A percentile compares a stretch with the other conserved stretches of the same genome.
These are phyloP conservation scores for Hemileia vastatrix DNA, from an alignment of 1,284 basidiomycete species.

Conservation along the genomic window DNA sequence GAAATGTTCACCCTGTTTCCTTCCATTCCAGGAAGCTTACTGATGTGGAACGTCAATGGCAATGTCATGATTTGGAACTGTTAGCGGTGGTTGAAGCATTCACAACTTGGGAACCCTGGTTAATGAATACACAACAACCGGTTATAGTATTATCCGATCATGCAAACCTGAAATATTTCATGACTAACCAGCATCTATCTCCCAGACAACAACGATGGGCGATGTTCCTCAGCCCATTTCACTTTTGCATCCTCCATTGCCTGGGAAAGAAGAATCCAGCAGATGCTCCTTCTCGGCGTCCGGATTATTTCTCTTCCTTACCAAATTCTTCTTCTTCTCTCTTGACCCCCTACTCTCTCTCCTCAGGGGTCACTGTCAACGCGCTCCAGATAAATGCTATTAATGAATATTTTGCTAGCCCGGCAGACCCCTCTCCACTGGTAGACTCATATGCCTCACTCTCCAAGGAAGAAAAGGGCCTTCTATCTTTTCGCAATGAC, in stretches of 20 bases:
- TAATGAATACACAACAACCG: neutral
- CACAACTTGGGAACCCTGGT: slow-evolving; percentile 2
- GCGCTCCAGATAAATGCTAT: too few relatives aligned
- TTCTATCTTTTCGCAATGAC: too few relatives aligned
- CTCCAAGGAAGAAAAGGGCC: too few relatives aligned
- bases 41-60: slow-evolving; percentile 5
- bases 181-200: neutral
- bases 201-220: neutral
- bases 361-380: too few relatives aligned
- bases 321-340: neutral
- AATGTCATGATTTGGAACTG: slow-evolving; percentile 2
- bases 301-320: neutral
- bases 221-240: neutral
- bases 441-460: too few relatives aligned
- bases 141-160: slow-evolving; percentile 3
- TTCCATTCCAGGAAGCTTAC: slow-evolving; percentile 17
- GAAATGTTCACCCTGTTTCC: slow-evolving; percentile 9
- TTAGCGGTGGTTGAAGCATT: neutral
- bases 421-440: too few relatives aligned
- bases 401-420: too few relatives aligned
- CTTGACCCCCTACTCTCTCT: neutral
- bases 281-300: neutral
- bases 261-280: neutral
- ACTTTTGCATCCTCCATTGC: neutral
- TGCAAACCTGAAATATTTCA: neutral